Conservation (phyloP, 768 basidiomycete genomes). For the Lenzites betulinus region DNA sequence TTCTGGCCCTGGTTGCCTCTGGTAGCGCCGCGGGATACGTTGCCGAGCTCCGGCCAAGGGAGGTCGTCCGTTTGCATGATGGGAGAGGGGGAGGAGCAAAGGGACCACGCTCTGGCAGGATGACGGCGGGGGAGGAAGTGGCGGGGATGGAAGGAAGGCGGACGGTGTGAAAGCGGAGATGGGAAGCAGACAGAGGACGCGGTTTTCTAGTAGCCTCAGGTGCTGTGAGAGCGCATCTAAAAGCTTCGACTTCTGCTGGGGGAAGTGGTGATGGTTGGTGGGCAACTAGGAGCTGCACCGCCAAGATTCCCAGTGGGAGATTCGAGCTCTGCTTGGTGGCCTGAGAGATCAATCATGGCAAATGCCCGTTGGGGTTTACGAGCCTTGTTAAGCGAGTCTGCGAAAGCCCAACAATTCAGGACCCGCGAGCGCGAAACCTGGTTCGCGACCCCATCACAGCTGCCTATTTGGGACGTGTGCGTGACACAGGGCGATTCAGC, state of each 20-base stretch:
- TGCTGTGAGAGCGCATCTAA: constrained; percentile 24
- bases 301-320: constrained; percentile 15
- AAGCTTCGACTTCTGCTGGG: constrained; percentile 19
- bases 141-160: constrained; percentile 19
- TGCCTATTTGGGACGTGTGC: constrained; percentile 8
- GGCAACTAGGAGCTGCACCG: constrained; percentile 21
- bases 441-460: constrained; percentile 13
- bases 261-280: constrained; percentile 19
- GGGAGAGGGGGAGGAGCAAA: constrained; percentile 7
- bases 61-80: constrained; percentile 67
- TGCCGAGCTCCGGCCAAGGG: constrained; percentile 85
- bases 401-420: constrained; percentile 12
- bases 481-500: constrained; percentile 19
- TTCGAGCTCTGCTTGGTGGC: constrained; percentile 6
- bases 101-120: constrained; percentile 9
- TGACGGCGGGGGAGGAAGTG: constrained; percentile 18
- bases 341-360: constrained; percentile 22
- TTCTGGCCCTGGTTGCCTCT: constrained; percentile 87
- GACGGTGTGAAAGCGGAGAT: constrained; percentile 23
- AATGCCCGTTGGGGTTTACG: constrained; percentile 16
- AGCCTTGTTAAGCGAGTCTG: constrained; percentile 19
- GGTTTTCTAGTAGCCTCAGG: constrained; percentile 19
- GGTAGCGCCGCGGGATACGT: constrained; percentile 82
- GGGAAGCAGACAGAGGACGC: constrained; percentile 17
- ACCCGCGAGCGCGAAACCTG: constrained; percentile 20